phyloP scores from a whole-genome alignment of 2,329 filamentous ascomycete genomes.

The Cordyceps cateniannulata region DNA sequence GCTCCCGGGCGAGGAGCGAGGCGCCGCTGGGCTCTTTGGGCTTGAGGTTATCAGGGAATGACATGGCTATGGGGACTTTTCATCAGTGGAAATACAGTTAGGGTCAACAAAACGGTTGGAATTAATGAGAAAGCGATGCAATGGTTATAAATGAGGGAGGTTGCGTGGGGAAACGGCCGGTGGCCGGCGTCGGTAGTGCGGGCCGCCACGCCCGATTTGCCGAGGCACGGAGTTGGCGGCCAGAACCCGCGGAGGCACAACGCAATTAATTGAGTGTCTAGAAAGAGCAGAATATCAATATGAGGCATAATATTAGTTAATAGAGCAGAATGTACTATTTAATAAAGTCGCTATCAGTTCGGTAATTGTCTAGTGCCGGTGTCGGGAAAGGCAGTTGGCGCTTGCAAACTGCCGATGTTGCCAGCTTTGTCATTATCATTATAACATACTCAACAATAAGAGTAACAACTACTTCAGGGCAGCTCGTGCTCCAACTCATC shows the following conservation, averaged over 20 bases:
- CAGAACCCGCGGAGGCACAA: background rate
- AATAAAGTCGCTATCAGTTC: background rate
- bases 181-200: background rate
- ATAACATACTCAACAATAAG: too few species aligned
- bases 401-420: too few species aligned
- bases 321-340: background rate
- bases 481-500: too few species aligned
- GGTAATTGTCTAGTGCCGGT: too few species aligned
- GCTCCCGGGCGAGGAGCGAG: constrained; percentile 63
- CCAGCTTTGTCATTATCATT: too few species aligned
- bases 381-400: too few species aligned
- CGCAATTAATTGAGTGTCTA: background rate
- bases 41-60: constrained; percentile 20
- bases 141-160: background rate
- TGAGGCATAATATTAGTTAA: background rate
- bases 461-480: too few species aligned
- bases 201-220: constrained; percentile 1
- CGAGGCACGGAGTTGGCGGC: constrained; percentile 2
- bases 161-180: background rate
- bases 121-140: background rate
- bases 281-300: background rate
- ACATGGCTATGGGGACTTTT: background rate
- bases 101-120: background rate
- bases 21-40: constrained; percentile 57
- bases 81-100: background rate